phyloP scores from a whole-genome alignment of 345 rosid genomes.

The Moricandia arvensis region DNA sequence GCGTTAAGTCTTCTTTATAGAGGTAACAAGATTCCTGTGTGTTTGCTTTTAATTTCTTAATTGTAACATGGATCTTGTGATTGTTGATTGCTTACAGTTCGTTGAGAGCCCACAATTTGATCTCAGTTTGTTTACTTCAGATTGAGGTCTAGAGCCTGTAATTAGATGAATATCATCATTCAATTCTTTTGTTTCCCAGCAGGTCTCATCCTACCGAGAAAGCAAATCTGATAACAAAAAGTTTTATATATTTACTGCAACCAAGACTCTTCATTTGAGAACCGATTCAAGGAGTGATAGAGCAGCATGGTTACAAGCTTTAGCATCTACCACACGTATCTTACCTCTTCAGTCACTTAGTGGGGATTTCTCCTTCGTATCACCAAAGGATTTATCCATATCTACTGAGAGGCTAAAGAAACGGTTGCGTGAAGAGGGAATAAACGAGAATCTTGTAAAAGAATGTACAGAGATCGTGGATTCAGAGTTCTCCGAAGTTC shows the following conservation, averaged over 20 bases:
- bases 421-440: constrained; percentile 69
- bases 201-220: constrained; percentile 95
- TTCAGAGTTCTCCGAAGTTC: constrained; percentile 70
- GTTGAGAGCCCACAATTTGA: neutral
- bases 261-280: constrained; percentile 92
- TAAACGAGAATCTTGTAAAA: constrained; percentile 61
- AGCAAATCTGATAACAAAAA: constrained; percentile 90
- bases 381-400: constrained; percentile 59
- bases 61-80: neutral
- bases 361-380: constrained; percentile 50
- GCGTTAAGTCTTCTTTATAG: neutral
- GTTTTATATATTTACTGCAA: constrained; percentile 89
- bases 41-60: constrained; percentile 8
- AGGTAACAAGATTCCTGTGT: neutral
- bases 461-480: constrained; percentile 89
- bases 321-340: constrained; percentile 65
- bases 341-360: constrained; percentile 57
- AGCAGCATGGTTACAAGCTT: constrained; percentile 91
- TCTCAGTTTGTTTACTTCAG: neutral
- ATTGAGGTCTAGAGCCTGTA: neutral
- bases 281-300: constrained; percentile 80
- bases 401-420: constrained; percentile 72
- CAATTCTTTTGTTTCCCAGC: constrained; percentile 38
- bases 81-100: neutral
- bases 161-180: constrained; percentile 8